Conservation (phyloP, 495 filamentous ascomycete genomes). For the Parathielavia appendiculata region DNA sequence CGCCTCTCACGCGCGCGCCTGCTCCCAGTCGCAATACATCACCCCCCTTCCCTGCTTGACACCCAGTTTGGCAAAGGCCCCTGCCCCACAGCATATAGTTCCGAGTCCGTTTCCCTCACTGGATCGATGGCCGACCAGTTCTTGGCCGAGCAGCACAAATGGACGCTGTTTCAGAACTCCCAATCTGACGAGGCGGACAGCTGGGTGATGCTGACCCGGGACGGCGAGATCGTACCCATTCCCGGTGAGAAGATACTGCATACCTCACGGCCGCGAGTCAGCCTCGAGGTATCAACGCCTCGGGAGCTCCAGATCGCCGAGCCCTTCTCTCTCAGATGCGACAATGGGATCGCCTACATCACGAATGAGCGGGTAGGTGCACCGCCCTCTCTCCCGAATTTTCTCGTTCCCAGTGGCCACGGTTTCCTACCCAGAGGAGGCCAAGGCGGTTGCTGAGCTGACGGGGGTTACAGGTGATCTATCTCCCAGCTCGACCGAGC, state of each 20-base stretch:
- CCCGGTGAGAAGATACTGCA: slow-evolving; percentile 44
- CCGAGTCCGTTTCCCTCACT: background rate
- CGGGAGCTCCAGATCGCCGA: slow-evolving; percentile 40
- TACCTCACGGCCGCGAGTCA: slow-evolving; percentile 42
- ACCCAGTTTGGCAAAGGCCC: slow-evolving; percentile 23
- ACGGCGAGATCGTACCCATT: slow-evolving; percentile 47
- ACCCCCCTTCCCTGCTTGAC: slow-evolving; percentile 22
- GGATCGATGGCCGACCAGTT: slow-evolving; percentile 35
- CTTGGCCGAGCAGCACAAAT: slow-evolving; percentile 43
- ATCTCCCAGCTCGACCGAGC: slow-evolving; percentile 68
- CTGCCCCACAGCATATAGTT: slow-evolving; percentile 7
- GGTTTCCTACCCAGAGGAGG: background rate
- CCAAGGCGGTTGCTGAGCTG: slow-evolving; percentile 13
- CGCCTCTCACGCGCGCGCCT: slow-evolving; percentile 18
- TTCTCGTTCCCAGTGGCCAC: background rate
- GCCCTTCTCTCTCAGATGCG: slow-evolving; percentile 44
- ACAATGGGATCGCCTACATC: slow-evolving; percentile 59
- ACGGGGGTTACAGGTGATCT: slow-evolving; percentile 64
- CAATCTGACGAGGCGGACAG: slow-evolving; percentile 44
- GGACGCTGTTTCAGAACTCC: slow-evolving; percentile 28
- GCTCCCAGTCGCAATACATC: slow-evolving; percentile 7
- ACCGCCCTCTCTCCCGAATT: background rate
- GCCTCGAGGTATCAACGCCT: slow-evolving; percentile 41
- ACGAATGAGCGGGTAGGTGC: slow-evolving; percentile 79
- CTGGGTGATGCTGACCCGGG: slow-evolving; percentile 50